Conservation (phyloP, 257 asterid species). For the Scutellaria minor region DNA sequence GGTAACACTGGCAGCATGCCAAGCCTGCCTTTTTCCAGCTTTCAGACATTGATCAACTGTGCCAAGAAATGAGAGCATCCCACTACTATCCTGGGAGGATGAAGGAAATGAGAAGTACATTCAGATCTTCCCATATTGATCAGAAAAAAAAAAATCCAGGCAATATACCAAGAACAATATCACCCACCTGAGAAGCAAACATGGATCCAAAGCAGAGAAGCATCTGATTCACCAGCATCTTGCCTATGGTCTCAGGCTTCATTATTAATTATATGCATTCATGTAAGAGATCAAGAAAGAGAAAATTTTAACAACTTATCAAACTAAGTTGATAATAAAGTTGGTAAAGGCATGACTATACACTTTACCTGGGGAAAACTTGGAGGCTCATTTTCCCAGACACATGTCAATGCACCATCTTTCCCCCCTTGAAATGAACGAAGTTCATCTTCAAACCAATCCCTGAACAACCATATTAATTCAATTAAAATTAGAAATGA, state of each 20-base stretch:
- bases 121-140: constrained; percentile 35
- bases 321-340: constrained; percentile 20
- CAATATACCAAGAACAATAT: constrained; percentile 33
- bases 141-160: constrained; percentile 32
- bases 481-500: constrained; percentile 19
- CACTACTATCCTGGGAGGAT: constrained; percentile 86
- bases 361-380: constrained; percentile 94
- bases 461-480: constrained; percentile 51
- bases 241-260: constrained; percentile 95
- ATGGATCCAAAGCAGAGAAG: constrained; percentile 94
- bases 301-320: constrained; percentile 14
- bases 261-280: constrained; percentile 39
- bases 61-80: constrained; percentile 86
- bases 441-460: constrained; percentile 97
- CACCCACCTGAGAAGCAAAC: constrained; percentile 92
- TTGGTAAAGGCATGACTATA: constrained; percentile 20
- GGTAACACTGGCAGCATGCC: constrained; percentile 84
- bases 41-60: constrained; percentile 83
- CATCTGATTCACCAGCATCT: constrained; percentile 97
- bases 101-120: constrained; percentile 36
- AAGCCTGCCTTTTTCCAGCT: constrained; percentile 84
- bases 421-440: constrained; percentile 97
- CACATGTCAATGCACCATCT: constrained; percentile 92
- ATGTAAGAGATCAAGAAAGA: constrained; percentile 34
- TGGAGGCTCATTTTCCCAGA: constrained; percentile 92